Base-by-base conservation (phyloP, 2,329 filamentous ascomycete genomes). In the Chaetomiaceae sp. region DNA sequence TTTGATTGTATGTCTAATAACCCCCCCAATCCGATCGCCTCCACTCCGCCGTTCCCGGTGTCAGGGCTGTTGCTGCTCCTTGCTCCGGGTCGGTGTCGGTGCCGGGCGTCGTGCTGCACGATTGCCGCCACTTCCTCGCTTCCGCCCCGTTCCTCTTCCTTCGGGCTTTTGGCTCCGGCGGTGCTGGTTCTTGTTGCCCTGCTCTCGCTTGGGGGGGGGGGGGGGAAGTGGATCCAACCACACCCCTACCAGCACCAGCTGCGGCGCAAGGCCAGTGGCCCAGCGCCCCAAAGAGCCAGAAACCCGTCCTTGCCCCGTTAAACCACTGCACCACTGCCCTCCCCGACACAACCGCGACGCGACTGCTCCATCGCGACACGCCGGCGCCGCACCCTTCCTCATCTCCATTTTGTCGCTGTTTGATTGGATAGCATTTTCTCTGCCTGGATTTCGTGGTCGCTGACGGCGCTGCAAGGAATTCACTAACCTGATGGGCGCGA, bases 401-500 rank as follows among this genome's bases (percentile, higher is more conserved):
- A 68, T 70, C 67, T 55, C 61, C 54, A 60, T 66, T 65, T 54
- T 51, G 67, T 64, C 55, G 52, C 59, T 63, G 64, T 60, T 60
- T 68, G 72, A 73, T 67, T 75, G 65, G 67, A 73, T 75, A 72
- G 68, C 47, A 48, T 27, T 68, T 66, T 62, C 64, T 66, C 33
- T 45, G 43, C 37, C 29, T 47, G 37, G 27, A 43, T 53, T 44
- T 59, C 42, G 42, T 57, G 46, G 57, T 62, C 43, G 55, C 61
- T 63, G 46, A 63, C 58, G 19, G 42, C 53, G 56, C 54, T 50
- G 43, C 51, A 61, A 60, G 53, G 51, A 54, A 51, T 57, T 66
- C 68, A 69, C 69, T n/a, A n/a, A n/a, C 9, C 72, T 72, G 71
- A 77, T 77, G 75, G 74, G 75, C 74, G 68, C 69, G 64, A 63